Base-by-base conservation (phyloP, 169 alveolate species). In the Plasmodium gonderi region DNA sequence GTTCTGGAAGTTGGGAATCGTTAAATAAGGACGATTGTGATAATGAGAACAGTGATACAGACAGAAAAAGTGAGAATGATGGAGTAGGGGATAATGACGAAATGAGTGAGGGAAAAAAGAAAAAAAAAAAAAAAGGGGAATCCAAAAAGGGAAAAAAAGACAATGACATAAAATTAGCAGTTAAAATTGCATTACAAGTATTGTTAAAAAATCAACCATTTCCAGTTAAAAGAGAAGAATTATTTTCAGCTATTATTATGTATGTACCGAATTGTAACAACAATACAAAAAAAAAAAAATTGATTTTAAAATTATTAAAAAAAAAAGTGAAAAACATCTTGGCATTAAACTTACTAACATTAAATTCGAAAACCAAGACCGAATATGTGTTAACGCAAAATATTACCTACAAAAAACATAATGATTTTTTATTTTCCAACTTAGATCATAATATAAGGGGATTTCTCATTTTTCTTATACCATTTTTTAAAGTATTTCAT, bases 181-280 rank as follows among this genome's bases (percentile, higher is more conserved):
- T 85, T 12, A 85, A 85, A 72, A 74, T 85, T 17, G 83, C 92
- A 47, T 6, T 75, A 26, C 92, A 85, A 20, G 40, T 36, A 49
- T 51, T 85, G 64, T 17, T 85, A 85, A 85, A 74, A 33, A 85
- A 51, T 36, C 92, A 85, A 45, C 92, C 92, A 4, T 85, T 85
- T 85, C 92, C 92, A 36, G 78, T 85, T 6, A 85, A 85, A 44
- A 85, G 92, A 14, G 85, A 85, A 3, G 92, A 85, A 23, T 33
- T 85, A 54, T 49, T 74, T 74, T 74, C 74, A 2, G 45, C 44
- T 44, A 72, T 85, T 33, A 72, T 38, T 69, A 47, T 49, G 2
- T 75, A 74, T 74, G 83, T 85, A 12, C 92, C 92, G 0, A 85
- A 47, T 38, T 75, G 92, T 85, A 74, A 74, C 33, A 72, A 29